These are phyloP conservation scores for Perkinsus chesapeaki DNA, from an alignment of 169 alveolate species.

Conservation along the genomic window DNA sequence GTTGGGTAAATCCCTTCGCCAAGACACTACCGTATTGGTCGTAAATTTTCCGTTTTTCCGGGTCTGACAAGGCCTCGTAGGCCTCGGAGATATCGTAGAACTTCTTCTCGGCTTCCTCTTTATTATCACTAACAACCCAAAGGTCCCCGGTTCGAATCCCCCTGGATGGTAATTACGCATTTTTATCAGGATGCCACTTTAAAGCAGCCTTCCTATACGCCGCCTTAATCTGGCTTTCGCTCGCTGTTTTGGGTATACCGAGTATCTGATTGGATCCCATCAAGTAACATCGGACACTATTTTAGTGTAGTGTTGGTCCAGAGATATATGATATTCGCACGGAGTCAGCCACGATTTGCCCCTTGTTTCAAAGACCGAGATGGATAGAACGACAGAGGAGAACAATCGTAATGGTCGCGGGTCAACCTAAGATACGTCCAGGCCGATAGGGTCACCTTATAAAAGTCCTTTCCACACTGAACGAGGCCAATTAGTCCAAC, in stretches of 20 bases:
- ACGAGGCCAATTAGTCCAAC: not conserved
- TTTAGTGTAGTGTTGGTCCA: no score
- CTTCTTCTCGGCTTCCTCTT: slow-evolving; percentile 61
- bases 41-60: slow-evolving; percentile 69
- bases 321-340: no score
- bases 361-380: no score
- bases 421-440: no score
- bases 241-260: slow-evolving; percentile 48
- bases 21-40: slow-evolving; percentile 64
- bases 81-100: slow-evolving; percentile 71
- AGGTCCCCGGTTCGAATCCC: not conserved
- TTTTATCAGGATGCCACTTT: slow-evolving; percentile 75
- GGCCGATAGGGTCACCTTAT: not conserved
- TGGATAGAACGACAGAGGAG: no score
- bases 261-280: no score
- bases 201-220: slow-evolving; percentile 59
- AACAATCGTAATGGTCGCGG: not conserved
- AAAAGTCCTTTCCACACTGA: not conserved
- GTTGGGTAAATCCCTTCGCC: not conserved
- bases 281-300: no score
- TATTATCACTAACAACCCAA: not conserved
- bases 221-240: slow-evolving; percentile 55
- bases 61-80: slow-evolving; percentile 69
- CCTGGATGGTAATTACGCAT: slow-evolving; percentile 7
- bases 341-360: no score